Conservation (phyloP, 1,284 basidiomycete genomes). For the Ustilago lituana region DNA sequence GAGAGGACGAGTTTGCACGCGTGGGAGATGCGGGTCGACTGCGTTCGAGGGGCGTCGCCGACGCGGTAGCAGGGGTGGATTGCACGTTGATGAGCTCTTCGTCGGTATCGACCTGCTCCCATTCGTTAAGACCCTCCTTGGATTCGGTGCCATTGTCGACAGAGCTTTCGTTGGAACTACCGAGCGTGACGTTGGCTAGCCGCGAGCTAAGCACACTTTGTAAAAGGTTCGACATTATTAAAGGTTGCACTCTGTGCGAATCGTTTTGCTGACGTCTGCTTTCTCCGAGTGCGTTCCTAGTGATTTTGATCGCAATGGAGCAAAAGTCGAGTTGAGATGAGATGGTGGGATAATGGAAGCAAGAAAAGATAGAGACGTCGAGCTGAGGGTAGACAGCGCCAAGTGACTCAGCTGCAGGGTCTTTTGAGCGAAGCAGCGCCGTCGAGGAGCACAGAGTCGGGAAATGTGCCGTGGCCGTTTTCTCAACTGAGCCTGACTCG, state of each 20-base stretch:
- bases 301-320: background rate
- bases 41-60: conserved; percentile 44
- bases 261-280: too few relatives aligned
- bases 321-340: background rate
- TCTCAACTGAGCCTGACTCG: conserved; percentile 4
- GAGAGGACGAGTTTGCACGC: conserved; percentile 25
- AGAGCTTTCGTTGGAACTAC: conserved; percentile 14
- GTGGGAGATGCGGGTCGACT: conserved; percentile 44
- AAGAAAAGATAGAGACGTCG: too few relatives aligned
- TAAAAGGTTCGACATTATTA: conserved; percentile 54
- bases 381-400: too few relatives aligned
- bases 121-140: conserved; percentile 47
- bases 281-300: too few relatives aligned
- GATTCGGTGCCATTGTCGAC: conserved; percentile 1
- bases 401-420: conserved; percentile 20
- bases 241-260: background rate
- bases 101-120: conserved; percentile 54
- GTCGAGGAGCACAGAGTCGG: conserved; percentile 5
- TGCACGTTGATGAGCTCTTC: conserved; percentile 50
- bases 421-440: background rate
- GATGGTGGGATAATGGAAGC: background rate
- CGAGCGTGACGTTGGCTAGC: conserved; percentile 46
- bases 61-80: conserved; percentile 36
- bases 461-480: background rate
- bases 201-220: conserved; percentile 55